Conservation (phyloP, 192 early-diverging fungal genomes). For the Polychytrium aggregatum region DNA sequence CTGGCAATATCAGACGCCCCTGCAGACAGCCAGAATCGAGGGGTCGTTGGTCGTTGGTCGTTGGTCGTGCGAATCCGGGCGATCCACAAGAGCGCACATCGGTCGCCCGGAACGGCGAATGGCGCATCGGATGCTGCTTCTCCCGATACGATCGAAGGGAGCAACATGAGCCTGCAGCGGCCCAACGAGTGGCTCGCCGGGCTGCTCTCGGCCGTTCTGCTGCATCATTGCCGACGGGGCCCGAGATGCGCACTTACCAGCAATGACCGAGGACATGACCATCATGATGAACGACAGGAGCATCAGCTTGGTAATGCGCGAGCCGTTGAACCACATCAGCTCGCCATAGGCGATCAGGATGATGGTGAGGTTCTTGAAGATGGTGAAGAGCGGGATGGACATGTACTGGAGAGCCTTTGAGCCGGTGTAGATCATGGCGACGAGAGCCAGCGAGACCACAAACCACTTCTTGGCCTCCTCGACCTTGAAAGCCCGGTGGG, state of each 20-base stretch:
- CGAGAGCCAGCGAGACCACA: slow-evolving; percentile 70
- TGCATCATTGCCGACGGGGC: too few species aligned
- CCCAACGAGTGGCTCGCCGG: not conserved
- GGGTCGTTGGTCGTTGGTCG: not conserved
- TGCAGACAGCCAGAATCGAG: not conserved
- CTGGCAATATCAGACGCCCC: slow-evolving; percentile 8
- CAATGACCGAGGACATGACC: slow-evolving; percentile 76
- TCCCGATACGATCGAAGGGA: too few species aligned
- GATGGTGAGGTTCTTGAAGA: slow-evolving; percentile 98
- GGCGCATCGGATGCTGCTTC: too few species aligned
- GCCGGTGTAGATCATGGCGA: slow-evolving; percentile 95
- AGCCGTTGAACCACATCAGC: slow-evolving; percentile 64
- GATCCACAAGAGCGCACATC: not conserved
- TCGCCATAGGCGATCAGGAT: slow-evolving; percentile 94
- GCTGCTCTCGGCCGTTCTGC: too few species aligned
- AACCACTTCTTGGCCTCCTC: slow-evolving; percentile 38
- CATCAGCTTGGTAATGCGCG: slow-evolving; percentile 70
- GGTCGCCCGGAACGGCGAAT: too few species aligned
- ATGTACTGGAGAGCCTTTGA: slow-evolving; percentile 88
- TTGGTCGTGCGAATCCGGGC: not conserved
- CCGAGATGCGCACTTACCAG: slow-evolving; percentile 33
- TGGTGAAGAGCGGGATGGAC: slow-evolving; percentile 87
- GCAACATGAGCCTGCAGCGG: not conserved
- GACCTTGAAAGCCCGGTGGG: not conserved
- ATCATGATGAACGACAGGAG: slow-evolving; percentile 68